A percentile compares a stretch with the other conserved stretches of the same genome.
phyloP scores from a whole-genome alignment of 202 grass and related monocot genomes.

The Thinopyrum obtusiflorum region DNA sequence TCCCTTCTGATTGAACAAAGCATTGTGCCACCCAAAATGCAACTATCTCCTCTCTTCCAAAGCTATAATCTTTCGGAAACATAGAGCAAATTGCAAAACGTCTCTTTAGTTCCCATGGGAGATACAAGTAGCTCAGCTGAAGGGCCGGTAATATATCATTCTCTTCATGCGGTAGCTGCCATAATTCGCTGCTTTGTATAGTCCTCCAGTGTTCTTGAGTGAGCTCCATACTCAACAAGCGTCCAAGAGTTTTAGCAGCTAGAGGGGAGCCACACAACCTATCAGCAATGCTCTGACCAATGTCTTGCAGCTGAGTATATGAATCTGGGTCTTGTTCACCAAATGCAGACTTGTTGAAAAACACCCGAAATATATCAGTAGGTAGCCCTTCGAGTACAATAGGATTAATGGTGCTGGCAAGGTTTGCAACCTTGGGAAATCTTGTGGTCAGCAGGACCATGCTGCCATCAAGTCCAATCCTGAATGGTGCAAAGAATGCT shows the following conservation, averaged over 20 bases:
- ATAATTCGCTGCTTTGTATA: slow-evolving; percentile 24
- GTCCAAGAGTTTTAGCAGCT: slow-evolving; percentile 33
- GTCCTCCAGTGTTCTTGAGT: not conserved
- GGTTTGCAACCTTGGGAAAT: not conserved
- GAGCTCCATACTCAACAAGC: not conserved
- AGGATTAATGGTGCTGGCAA: not conserved
- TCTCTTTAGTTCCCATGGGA: not conserved
- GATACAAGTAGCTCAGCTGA: too few species aligned
- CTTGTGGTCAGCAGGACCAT: not conserved
- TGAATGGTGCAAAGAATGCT: too few species aligned
- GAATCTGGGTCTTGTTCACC: too few species aligned
- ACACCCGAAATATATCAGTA: too few species aligned
- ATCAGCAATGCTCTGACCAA: too few species aligned
- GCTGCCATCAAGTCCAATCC: too few species aligned
- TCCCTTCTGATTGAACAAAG: not conserved
- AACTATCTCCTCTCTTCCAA: not conserved
- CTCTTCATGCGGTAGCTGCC: slow-evolving; percentile 16
- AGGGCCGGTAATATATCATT: too few species aligned
- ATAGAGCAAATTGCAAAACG: slow-evolving; percentile 25
- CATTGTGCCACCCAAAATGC: slow-evolving; percentile 32
- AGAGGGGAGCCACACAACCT: slow-evolving; percentile 23
- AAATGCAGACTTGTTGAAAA: too few species aligned
- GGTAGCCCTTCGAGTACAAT: not conserved
- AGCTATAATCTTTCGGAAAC: not conserved
- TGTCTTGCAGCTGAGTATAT: too few species aligned